Evolutionary conservation across 1,284 basidiomycete species (phyloP), one percentile per base, ranked within the genome.

Genomic region (Rhizopogon parksii): DNA sequence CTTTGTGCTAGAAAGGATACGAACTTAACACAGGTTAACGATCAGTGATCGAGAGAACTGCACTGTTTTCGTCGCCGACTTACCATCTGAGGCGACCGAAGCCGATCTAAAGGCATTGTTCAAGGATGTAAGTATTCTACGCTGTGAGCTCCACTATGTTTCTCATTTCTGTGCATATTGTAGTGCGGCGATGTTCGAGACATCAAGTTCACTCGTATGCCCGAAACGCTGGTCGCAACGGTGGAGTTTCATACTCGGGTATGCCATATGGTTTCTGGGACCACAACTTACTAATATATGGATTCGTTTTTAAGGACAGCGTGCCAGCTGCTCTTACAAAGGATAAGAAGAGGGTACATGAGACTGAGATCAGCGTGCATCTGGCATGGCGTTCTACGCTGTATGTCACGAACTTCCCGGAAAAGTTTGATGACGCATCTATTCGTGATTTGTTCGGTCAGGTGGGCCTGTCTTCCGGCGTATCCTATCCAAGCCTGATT

Each of bases 331-430:
- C 91, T 1, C 75, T 94, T 36, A 96, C 93, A 0, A 94, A 93
- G 63, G 94, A 98, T 71, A 91, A 92, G 71, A 97, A 96, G 65
- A 80, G 83, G 32, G 61, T 99, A 43, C 74, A 78, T 37, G 84
- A 75, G 0, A 71, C 80, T 40, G 88, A 93, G 62, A 76, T 96
- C 12, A 77, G 79, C 11, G 91, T 99, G 1, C 82, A 91, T 62
- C 76, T 96, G 48, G 92, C 91, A 4, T 97, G 93, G 91, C 81
- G 88, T 56, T 95, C 93, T 3, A 99, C 95, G 1, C 71, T 99
- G 3, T 99, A 95, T 67, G 85, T 98, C 39, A 97, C 96, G 11
- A 99, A 99, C 69, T 99, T 98, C 70, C 85, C 92, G 0, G 88
- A 91, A 62, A 77, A 78, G 12, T 78, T 80, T n/a, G 91, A 95